phyloP scores from a whole-genome alignment of 306 rosid genomes.

The Acacia melanoxylon region DNA sequence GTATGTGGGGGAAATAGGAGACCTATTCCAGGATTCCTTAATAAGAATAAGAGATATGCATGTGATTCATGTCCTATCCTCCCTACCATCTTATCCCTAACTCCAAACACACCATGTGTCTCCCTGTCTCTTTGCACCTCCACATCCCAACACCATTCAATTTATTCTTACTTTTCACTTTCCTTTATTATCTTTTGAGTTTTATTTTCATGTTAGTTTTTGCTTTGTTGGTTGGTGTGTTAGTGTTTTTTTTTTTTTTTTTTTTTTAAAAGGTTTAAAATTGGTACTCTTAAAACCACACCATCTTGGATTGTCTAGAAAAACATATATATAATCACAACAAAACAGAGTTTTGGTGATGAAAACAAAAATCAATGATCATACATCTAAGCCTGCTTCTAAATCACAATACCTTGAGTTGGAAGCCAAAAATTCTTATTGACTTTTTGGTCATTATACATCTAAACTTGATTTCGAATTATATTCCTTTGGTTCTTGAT shows the following conservation, averaged over 20 bases:
- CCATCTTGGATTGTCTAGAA: neutral
- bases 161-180: neutral
- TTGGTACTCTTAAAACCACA: neutral
- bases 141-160: neutral
- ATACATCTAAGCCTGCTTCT: too few species aligned
- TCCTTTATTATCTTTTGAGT: neutral
- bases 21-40: neutral
- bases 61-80: slow-evolving; percentile 6
- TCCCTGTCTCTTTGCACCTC: neutral
- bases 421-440: too few species aligned
- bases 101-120: slow-evolving; percentile 1
- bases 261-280: neutral
- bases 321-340: neutral
- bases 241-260: too few species aligned
- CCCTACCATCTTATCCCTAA: neutral
- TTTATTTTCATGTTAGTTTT: neutral
- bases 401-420: too few species aligned
- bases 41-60: neutral
- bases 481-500: too few species aligned
- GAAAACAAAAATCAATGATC: neutral
- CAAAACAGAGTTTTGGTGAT: neutral
- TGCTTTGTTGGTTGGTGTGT: neutral
- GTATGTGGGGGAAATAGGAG: neutral
- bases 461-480: too few species aligned
- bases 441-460: too few species aligned